Evolutionary conservation across 192 early-diverging fungal genomes (phyloP), one percentile per base, ranked within the genome.

Genomic region (Coemansia sp.): DNA sequence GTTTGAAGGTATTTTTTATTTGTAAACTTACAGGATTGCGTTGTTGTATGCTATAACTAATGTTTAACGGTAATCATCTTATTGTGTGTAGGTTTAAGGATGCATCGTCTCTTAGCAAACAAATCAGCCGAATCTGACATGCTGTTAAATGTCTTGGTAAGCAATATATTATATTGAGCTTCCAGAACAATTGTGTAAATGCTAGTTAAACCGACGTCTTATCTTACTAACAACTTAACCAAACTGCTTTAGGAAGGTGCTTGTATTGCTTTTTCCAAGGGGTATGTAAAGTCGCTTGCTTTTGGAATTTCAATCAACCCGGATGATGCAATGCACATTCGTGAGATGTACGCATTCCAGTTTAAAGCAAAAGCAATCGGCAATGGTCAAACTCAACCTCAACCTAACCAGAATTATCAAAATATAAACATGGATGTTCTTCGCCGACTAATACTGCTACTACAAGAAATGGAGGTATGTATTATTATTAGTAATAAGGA

Each of bases 331-430:
- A 56, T 63, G 10, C 75, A 58, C 58, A 64, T 81, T 5, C 73
- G 78, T 34, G 78, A 81, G 49, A 54, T 81, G 19, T 81, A 81
- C 62, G 72, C 77, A 9, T 80, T 80, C 51, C 67, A 71, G 32
- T 60, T 71, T 49, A 56, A 58, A 34, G 41, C 16, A 25, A 21
- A 44, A 16, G 38, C 14, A 16, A 9, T 44, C 16, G 38, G 16
- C 5, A 10, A 44, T 44, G 12, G 12, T 44, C 38, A 44, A 16
- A 44, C 9, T 16, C 38, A 44, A 44, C 10, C 38, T 10, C 38
- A 44, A 16, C 14, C 38, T 7, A 31, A 19, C 18, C 47, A 25
- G 30, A 25, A 12, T 50, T 9, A 49, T 5, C 19, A 16, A 31
- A 21, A 48, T 59, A 48, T 28, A 7, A 30, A 19, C 3, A 44